A percentile compares a stretch with the other conserved stretches of the same genome.
Evolutionary conservation across 2,329 filamentous ascomycete species (phyloP).

Genomic region (Sporothrix pseudoabietina): DNA sequence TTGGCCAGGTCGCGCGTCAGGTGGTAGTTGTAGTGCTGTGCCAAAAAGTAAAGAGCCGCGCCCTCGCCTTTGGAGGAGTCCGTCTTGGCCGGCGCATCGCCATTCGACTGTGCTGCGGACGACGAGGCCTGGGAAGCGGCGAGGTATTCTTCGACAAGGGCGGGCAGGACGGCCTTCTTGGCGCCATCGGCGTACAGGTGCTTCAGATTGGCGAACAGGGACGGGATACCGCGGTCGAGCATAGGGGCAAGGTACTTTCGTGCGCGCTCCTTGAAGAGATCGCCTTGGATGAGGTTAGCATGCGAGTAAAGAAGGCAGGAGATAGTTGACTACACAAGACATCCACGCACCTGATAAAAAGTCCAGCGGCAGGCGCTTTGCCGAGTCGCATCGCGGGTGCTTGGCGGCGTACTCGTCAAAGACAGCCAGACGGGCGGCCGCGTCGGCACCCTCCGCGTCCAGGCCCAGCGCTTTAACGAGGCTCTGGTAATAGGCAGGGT

Average conservation of each 20-base stretch:
- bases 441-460: slow-evolving; percentile 61
- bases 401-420: slow-evolving; percentile 81
- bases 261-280: slow-evolving; percentile 77
- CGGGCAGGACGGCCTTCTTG: slow-evolving; percentile 77
- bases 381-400: slow-evolving; percentile 79
- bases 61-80: slow-evolving; percentile 66
- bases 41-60: slow-evolving; percentile 87
- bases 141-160: slow-evolving; percentile 77
- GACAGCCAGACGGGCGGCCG: slow-evolving; percentile 64
- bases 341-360: slow-evolving; percentile 62
- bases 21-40: slow-evolving; percentile 95
- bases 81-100: slow-evolving; percentile 45
- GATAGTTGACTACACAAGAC: slow-evolving; percentile 49
- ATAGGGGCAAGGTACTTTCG: slow-evolving; percentile 79
- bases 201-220: slow-evolving; percentile 95
- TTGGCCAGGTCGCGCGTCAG: slow-evolving; percentile 81
- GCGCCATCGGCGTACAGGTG: slow-evolving; percentile 76
- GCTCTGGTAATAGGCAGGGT: slow-evolving; percentile 80
- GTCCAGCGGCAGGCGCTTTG: slow-evolving; percentile 82
- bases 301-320: background rate
- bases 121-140: slow-evolving; percentile 47
- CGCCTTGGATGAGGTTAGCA: slow-evolving; percentile 54
- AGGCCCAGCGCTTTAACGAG: slow-evolving; percentile 65
- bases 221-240: slow-evolving; percentile 90
- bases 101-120: slow-evolving; percentile 44